These are phyloP conservation scores for Daldinia childiae DNA, from an alignment of 495 filamentous ascomycete genomes.

Conservation along the genomic window DNA sequence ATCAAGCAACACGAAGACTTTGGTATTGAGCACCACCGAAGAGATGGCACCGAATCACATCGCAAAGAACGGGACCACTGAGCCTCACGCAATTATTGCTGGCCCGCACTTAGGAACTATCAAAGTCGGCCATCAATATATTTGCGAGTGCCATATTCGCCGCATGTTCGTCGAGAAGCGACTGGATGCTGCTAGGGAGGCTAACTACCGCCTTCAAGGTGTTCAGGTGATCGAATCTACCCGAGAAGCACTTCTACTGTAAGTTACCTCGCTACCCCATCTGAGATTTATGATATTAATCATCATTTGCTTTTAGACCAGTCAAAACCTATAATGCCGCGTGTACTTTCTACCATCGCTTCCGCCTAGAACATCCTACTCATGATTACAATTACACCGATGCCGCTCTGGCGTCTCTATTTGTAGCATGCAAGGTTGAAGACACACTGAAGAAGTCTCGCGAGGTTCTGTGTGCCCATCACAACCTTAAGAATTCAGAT, in stretches of 20 bases:
- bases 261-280: not conserved
- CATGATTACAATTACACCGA: constrained; percentile 75
- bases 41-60: constrained; percentile 31
- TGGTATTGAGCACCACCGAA: not conserved
- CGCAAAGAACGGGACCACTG: constrained; percentile 29
- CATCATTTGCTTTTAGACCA: constrained; percentile 59
- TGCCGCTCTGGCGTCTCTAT: constrained; percentile 85
- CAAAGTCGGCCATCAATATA: constrained; percentile 53
- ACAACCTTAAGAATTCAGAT: constrained; percentile 79
- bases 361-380: constrained; percentile 80
- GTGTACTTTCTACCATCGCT: constrained; percentile 86
- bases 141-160: constrained; percentile 50
- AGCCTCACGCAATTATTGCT: not conserved
- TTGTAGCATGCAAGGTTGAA: constrained; percentile 95
- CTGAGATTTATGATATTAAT: not conserved
- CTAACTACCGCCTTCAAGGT: constrained; percentile 39
- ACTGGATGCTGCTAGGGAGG: constrained; percentile 50
- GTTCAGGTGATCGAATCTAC: constrained; percentile 31
- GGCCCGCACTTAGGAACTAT: constrained; percentile 54
- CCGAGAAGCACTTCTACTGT: constrained; percentile 29
- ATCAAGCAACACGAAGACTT: not conserved
- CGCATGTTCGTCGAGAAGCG: constrained; percentile 51
- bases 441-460: constrained; percentile 96
- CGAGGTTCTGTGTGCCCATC: constrained; percentile 89
- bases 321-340: constrained; percentile 87